Conservation (phyloP, 1,139 yeast genomes). For the Kluyveromyces sp. region DNA sequence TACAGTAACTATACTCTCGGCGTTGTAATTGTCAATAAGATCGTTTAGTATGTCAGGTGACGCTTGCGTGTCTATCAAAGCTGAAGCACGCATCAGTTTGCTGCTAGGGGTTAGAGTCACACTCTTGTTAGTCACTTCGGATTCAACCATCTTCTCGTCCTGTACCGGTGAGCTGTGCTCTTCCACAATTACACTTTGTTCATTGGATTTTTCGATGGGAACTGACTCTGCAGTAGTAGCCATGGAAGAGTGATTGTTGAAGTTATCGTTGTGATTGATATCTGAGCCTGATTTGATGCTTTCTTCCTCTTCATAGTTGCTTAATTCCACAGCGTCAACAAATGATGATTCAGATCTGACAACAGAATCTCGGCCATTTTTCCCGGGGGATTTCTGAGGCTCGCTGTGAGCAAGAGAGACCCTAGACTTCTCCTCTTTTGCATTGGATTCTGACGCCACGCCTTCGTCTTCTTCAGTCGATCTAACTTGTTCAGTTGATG, state of each 20-base stretch:
- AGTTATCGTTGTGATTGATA: not conserved
- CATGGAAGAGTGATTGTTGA: not conserved
- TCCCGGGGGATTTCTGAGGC: not conserved
- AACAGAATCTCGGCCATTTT: not conserved
- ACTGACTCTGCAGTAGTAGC: not conserved
- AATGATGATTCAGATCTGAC: not conserved
- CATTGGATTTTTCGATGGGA: not conserved
- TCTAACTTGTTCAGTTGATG: not conserved
- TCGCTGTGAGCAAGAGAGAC: not conserved
- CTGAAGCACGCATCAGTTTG: slow-evolving; percentile 6
- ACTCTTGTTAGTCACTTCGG: slow-evolving; percentile 1
- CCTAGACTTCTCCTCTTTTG: not conserved
- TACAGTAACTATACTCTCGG: slow-evolving; percentile 7
- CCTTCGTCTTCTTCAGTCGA: not conserved
- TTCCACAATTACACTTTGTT: not conserved
- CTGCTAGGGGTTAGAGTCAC: slow-evolving; percentile 6
- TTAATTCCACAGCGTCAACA: not conserved
- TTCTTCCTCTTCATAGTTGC: not conserved
- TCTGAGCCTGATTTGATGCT: not conserved
- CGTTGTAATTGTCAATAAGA: slow-evolving; percentile 10
- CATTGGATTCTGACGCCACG: not conserved
- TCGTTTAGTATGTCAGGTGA: slow-evolving; percentile 11
- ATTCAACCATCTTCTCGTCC: not conserved
- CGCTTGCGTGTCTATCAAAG: slow-evolving; percentile 1
- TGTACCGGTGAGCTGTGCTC: not conserved